Evolutionary conservation across 306 rosid species (phyloP), one percentile per base, ranked within the genome.

Genomic region (Hippophae rhamnoides): DNA sequence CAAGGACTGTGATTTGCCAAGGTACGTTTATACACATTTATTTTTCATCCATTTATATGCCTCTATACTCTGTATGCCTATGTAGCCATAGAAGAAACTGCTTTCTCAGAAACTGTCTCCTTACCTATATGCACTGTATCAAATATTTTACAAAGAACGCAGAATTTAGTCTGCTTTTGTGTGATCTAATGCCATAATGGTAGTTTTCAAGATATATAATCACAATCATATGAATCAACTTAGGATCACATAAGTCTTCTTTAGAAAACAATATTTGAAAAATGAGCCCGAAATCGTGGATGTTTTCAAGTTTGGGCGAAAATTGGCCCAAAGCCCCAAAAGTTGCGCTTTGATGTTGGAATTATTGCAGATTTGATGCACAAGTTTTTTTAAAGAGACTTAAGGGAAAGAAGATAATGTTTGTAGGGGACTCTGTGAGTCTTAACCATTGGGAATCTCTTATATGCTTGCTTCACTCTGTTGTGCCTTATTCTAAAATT

Each of bases 351-450:
- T 31, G n/a, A 49, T 11, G 3, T 6, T 49, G 53, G 23, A 7
- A 18, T 31, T 18, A 40, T 9, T 31, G 65, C 75, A 85, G 95
- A 46, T 83, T 83, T 71, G 80, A 83, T 47, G 87, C 73, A 58
- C 45, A 52, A 71, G 60, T 57, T 38, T 79, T 86, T 47, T 56
- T 83, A 62, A 54, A 53, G 51, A 64, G 67, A 54, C 47, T 65
- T 2, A 70, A 52, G 60, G 84, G 81, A 18, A 83, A 83, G 74
- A 61, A 83, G 57, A 81, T 86, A 6, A 83, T 86, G 95, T 86
- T 73, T 9, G 1, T 84, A 5, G 95, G 95, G 45, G 95, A 86
- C 61, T 86, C 95, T 14, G 44, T 86, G 0, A 81, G 90, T 65
- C 14, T 66, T 25, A 81, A 86, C 66, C 90, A 86, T 6, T 83